phyloP scores from a whole-genome alignment of 495 filamentous ascomycete species.

The Astrocystis sublimbata region DNA sequence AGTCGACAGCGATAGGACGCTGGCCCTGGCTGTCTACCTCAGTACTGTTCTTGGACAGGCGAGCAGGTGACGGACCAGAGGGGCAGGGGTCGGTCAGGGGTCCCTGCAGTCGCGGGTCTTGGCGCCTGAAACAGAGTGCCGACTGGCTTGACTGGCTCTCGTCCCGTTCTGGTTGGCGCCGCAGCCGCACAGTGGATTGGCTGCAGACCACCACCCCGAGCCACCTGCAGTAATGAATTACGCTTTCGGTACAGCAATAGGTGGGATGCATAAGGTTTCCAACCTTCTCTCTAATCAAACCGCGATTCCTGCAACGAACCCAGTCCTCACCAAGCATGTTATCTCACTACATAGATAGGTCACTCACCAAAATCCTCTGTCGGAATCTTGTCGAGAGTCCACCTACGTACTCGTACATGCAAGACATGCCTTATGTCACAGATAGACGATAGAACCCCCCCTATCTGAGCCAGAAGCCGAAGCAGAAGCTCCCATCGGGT shows the following conservation, averaged over 20 bases:
- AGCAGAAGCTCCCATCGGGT: not conserved
- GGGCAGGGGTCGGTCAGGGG: not conserved
- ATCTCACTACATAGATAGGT: too few relatives aligned
- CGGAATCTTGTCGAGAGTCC: too few relatives aligned
- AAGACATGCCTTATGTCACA: too few relatives aligned
- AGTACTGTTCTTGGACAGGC: too few relatives aligned
- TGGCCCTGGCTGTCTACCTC: too few relatives aligned
- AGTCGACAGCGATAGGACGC: slow-evolving; percentile 6
- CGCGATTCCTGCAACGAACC: not conserved
- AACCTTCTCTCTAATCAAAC: slow-evolving; percentile 9
- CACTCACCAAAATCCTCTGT: too few relatives aligned
- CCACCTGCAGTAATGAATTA: too few relatives aligned
- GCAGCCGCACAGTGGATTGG: not conserved
- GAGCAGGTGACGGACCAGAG: slow-evolving; percentile 9
- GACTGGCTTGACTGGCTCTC: too few relatives aligned
- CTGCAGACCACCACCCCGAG: slow-evolving; percentile 1
- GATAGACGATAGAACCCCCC: too few relatives aligned
- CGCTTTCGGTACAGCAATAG: not conserved
- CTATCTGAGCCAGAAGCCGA: not conserved
- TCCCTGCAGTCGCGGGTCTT: slow-evolving; percentile 6
- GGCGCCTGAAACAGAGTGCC: slow-evolving; percentile 5
- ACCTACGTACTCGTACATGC: too few relatives aligned
- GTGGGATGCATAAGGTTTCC: not conserved
- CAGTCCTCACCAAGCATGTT: not conserved
- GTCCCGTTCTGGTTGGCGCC: not conserved